Percentiles rank a stretch among this genome's conserved stretches.
These are phyloP conservation scores for Mitragyna speciosa DNA, from an alignment of 257 asterid species.

Conservation along the genomic window DNA sequence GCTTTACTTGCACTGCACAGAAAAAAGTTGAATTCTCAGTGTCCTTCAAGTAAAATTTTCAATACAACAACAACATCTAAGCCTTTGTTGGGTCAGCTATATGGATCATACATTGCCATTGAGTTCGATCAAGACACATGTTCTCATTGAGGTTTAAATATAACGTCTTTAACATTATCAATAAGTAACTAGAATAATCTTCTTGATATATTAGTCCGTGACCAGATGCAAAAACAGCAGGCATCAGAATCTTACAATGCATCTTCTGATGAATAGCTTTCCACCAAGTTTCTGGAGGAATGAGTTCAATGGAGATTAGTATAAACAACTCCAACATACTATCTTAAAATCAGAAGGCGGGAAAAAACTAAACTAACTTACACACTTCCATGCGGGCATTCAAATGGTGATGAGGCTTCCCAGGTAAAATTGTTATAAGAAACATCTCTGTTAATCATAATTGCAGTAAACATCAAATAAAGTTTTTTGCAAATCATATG, in stretches of 20 bases:
- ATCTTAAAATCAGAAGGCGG: neutral
- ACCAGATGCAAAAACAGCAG: neutral
- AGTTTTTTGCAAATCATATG: neutral
- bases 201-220: neutral
- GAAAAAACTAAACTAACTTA: conserved; percentile 35
- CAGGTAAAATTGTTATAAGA: conserved; percentile 74
- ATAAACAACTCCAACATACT: conserved; percentile 3
- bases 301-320: conserved; percentile 14
- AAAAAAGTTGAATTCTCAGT: conserved; percentile 13
- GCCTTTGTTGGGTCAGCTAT: no score
- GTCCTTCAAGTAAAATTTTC: conserved; percentile 8
- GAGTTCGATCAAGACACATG: no score
- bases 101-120: no score
- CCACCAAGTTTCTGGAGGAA: conserved; percentile 75
- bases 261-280: conserved; percentile 56
- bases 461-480: conserved; percentile 15
- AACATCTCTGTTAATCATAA: conserved; percentile 60
- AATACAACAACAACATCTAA: no score
- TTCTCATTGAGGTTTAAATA: no score
- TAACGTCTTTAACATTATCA: no score
- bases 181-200: neutral
- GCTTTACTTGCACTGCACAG: conserved; percentile 32
- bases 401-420: conserved; percentile 42
- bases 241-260: conserved; percentile 49
- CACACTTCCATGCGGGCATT: conserved; percentile 79